Percentiles rank a stretch among this genome's conserved stretches.
Evolutionary conservation across 345 rosid species (phyloP).

Genomic region (Citrus cavaleriei): DNA sequence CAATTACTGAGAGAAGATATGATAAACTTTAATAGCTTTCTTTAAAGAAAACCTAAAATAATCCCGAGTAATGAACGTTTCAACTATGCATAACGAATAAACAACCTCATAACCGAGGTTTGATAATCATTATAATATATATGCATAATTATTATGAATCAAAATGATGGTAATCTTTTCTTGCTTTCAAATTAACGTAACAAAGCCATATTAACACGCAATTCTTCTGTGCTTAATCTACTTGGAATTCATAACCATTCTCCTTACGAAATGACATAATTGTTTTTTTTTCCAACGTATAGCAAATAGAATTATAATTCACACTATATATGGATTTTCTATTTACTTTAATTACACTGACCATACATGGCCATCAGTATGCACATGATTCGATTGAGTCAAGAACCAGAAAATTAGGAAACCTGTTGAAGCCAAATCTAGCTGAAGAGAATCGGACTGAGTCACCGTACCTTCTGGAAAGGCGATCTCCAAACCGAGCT

Average conservation of each 20-base stretch:
- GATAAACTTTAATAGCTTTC: neutral
- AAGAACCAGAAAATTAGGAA: neutral
- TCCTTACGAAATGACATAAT: neutral
- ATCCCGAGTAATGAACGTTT: neutral
- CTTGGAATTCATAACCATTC: neutral
- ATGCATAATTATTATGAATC: neutral
- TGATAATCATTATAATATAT: neutral
- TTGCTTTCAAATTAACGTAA: neutral
- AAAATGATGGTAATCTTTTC: neutral
- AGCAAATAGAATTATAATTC: neutral
- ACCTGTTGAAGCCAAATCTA: constrained; percentile 30
- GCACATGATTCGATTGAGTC: neutral
- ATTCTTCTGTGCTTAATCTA: neutral
- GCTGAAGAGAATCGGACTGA: constrained; percentile 41
- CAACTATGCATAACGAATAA: neutral
- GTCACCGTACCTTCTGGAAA: constrained; percentile 16
- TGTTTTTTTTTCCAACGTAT: neutral
- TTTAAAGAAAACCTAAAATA: neutral
- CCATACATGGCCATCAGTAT: no score
- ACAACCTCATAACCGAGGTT: neutral
- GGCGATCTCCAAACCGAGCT: constrained; percentile 58
- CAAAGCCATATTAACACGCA: neutral
- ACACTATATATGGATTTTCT: neutral
- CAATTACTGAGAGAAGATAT: neutral
- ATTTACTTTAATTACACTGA: neutral